phyloP scores from a whole-genome alignment of 768 basidiomycete genomes.

The Suillus americanus region DNA sequence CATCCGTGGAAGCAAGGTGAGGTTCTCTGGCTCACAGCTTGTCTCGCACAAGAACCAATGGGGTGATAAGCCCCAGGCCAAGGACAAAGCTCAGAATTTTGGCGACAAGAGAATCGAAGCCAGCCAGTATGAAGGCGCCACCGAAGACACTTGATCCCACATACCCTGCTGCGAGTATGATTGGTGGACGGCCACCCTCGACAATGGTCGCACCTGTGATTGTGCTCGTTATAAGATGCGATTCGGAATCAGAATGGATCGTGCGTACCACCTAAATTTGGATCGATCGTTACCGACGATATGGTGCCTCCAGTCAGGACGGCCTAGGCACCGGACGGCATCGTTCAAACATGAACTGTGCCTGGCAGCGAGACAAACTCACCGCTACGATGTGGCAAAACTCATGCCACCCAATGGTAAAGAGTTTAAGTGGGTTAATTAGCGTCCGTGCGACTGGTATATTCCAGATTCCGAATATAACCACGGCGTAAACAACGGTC shows the following conservation, averaged over 20 bases:
- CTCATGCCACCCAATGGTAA: slow-evolving; percentile 89
- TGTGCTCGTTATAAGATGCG: neutral
- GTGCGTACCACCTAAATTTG: slow-evolving; percentile 67
- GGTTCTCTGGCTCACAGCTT: slow-evolving; percentile 64
- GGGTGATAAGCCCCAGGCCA: slow-evolving; percentile 82
- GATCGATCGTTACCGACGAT: slow-evolving; percentile 80
- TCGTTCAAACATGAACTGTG: slow-evolving; percentile 5
- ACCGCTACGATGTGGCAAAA: slow-evolving; percentile 81
- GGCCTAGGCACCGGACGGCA: slow-evolving; percentile 43
- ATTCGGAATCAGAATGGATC: slow-evolving; percentile 28
- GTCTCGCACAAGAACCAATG: slow-evolving; percentile 82
- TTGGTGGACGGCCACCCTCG: slow-evolving; percentile 69
- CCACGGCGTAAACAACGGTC: slow-evolving; percentile 83
- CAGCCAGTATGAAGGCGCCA: slow-evolving; percentile 78
- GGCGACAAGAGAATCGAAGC: slow-evolving; percentile 86
- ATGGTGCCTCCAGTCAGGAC: slow-evolving; percentile 79
- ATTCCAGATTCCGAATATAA: slow-evolving; percentile 88
- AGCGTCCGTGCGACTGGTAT: slow-evolving; percentile 76
- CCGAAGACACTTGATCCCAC: slow-evolving; percentile 81
- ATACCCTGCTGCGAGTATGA: slow-evolving; percentile 79
- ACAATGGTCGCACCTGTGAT: slow-evolving; percentile 45
- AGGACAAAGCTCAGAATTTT: slow-evolving; percentile 93
- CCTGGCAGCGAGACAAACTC: slow-evolving; percentile 29
- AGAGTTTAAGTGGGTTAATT: slow-evolving; percentile 83
- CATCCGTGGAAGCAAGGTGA: slow-evolving; percentile 1